Evolutionary conservation across 139 green algal genomes (phyloP), one percentile per base, ranked within the genome.

Genomic region (Chlamydomonas sp.): DNA sequence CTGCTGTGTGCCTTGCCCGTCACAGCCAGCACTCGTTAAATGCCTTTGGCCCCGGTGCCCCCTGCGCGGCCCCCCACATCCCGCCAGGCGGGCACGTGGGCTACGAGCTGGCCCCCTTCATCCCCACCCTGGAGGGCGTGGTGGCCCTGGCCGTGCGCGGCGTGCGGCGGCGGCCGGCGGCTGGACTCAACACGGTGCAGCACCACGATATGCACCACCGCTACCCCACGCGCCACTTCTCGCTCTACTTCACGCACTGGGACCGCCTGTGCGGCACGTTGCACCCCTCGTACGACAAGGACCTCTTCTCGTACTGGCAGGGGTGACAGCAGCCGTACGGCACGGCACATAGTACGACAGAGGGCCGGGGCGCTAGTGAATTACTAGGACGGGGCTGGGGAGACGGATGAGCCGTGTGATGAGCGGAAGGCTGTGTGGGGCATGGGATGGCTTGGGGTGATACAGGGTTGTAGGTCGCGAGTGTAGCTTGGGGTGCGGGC

Each of bases 211-310:
- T 98, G 96, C 96, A 98, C 91, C 96, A 98, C 92, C 91, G 93
- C 73, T 92, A 58, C 58, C 95, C 96, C 59, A 94, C 73, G 20
- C 87, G 86, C 61, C 96, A 98, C 92, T 98, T 98, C 91, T 96
- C 92, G 1, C 93, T 98, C 31, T 98, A 98, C 92, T 97, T 98
- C 90, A 98, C 96, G 2, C 96, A 98, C 92, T 98, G 96, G 96
- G 96, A 98, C 89, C 86, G 94, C 4, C 83, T 89, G 88, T 94
- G 90, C 77, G 91, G 91, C 18, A 98, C 96, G 0, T 83, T 98
- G 90, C 96, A 98, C 83, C 88, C 89, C 0, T 71, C 73, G 4
- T 98, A 98, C 84, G 80, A 95, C 14, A 68, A 67, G 9, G 78
- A 79, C 16, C 79, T 95, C 5, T 91, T 94, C 72, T 62, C 57